Base-by-base conservation (phyloP, 2,329 filamentous ascomycete genomes). In the Venturia effusa region DNA sequence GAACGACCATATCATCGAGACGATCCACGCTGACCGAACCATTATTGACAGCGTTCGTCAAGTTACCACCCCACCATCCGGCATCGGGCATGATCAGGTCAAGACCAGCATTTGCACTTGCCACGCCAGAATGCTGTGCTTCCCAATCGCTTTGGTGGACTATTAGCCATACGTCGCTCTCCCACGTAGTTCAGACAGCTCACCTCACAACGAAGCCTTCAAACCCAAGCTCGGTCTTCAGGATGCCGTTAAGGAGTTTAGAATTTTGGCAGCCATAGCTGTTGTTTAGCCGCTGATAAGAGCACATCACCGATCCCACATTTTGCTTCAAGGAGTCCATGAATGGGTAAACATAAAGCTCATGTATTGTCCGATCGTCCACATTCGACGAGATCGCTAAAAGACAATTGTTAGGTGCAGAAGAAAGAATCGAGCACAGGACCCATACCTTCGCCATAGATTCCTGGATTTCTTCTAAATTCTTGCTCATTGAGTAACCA, bases 201-300 rank as follows among this genome's bases (percentile, higher is more conserved):
- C 69, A 22, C 45, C 65, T 67, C 45, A 70, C 61, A 8, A 70
- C 68, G 59, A 69, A 69, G 13, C 69, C 73, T 45, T 69, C 69
- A 62, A 74, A 74, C 1, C 71, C 71, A 13, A 74, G 80, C 72
- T 91, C 86, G 17, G 80, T 75, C 74, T 90, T 90, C 19, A 90
- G 76, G 3, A 90, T 71, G 59, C 81, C 80, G 70, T 87, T 87
- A 62, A 89, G 71, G 3, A 79, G 74, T 59, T 82, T 77, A 65
- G 82, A 81, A 73, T 87, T 89, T 70, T 87, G 82, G 72, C 88
- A 64, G 45, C 45, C 45, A 24, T 51, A 51, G 22, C 45, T 41
- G 17, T 55, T 40, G 39, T 34, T 24, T 7, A 41, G 27, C 3
- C 45, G 43, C 37, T 64, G 34, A 90, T 73, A 72, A 8, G 68